Evolutionary conservation across 441 rosid genomes (phyloP).

Genomic region (Eruca vesicaria): DNA sequence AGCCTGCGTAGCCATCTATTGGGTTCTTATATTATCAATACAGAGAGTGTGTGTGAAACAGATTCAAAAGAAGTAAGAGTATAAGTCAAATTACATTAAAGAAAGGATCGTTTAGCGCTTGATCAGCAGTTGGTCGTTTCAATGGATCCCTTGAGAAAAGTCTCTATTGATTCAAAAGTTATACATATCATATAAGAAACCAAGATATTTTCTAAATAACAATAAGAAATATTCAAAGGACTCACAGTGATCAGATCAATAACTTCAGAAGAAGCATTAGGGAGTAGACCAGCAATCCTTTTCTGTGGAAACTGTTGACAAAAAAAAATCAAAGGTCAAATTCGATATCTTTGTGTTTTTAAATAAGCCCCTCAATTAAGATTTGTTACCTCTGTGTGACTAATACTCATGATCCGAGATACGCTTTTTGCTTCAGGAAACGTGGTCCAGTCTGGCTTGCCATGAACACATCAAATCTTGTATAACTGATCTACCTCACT

Average conservation of each 20-base stretch:
- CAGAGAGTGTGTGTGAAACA: constrained; percentile 12
- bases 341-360: not conserved
- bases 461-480: constrained; percentile 66
- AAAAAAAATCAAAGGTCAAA: constrained; percentile 10
- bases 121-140: constrained; percentile 91
- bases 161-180: constrained; percentile 45
- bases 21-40: constrained; percentile 25
- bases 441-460: constrained; percentile 64
- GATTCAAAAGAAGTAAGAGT: not conserved
- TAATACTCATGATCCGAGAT: constrained; percentile 61
- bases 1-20: constrained; percentile 60
- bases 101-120: constrained; percentile 86
- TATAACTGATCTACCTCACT: constrained; percentile 74
- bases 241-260: constrained; percentile 78
- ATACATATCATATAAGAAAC: not conserved
- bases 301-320: constrained; percentile 43
- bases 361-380: too few relatives aligned
- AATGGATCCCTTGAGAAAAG: constrained; percentile 90
- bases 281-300: constrained; percentile 65
- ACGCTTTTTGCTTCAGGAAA: constrained; percentile 76
- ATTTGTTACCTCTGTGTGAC: constrained; percentile 49
- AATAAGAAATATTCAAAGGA: constrained; percentile 11
- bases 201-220: not conserved
- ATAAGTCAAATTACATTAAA: constrained; percentile 57
- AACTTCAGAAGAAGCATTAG: constrained; percentile 80